Evolutionary conservation across 352 stramenopile genomes (phyloP).

Genomic region (Globisporangium splendens): DNA sequence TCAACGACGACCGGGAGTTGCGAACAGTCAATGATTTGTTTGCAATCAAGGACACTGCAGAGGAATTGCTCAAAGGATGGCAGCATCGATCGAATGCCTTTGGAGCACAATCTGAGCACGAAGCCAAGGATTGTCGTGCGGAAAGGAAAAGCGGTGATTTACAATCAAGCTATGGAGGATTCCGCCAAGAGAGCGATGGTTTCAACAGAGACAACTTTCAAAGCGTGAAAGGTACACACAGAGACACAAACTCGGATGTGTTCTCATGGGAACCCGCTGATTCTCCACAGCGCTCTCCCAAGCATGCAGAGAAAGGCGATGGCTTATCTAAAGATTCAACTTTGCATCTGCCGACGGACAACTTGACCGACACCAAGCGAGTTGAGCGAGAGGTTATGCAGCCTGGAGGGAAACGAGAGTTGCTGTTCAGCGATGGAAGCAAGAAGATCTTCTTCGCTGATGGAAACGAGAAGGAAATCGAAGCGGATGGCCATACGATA

Average conservation of each 20-base stretch:
- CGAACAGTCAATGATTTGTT: slow-evolving; percentile 35
- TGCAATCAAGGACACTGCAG: slow-evolving; percentile 34
- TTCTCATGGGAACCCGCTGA: background rate
- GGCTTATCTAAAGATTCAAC: background rate
- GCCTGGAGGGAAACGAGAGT: slow-evolving; percentile 52
- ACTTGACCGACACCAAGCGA: slow-evolving; percentile 2
- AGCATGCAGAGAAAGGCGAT: background rate
- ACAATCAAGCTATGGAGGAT: background rate
- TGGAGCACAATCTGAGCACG: background rate
- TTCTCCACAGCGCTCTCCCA: background rate
- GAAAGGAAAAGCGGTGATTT: background rate
- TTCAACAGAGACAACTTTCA: background rate
- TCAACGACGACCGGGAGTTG: slow-evolving; percentile 16
- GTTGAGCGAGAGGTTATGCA: slow-evolving; percentile 45
- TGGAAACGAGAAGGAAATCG: slow-evolving; percentile 92
- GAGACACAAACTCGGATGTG: background rate
- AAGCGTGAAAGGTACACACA: background rate
- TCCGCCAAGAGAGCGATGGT: background rate
- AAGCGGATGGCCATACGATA: slow-evolving; percentile 81
- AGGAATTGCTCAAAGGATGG: slow-evolving; percentile 38
- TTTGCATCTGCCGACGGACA: background rate
- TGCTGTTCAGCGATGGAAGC: slow-evolving; percentile 59
- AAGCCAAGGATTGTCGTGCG: background rate
- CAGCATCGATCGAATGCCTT: slow-evolving; percentile 1
- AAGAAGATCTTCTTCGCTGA: slow-evolving; percentile 87